Conservation (phyloP, 2,329 filamentous ascomycete genomes). For the Cryphonectria nitschkei region DNA sequence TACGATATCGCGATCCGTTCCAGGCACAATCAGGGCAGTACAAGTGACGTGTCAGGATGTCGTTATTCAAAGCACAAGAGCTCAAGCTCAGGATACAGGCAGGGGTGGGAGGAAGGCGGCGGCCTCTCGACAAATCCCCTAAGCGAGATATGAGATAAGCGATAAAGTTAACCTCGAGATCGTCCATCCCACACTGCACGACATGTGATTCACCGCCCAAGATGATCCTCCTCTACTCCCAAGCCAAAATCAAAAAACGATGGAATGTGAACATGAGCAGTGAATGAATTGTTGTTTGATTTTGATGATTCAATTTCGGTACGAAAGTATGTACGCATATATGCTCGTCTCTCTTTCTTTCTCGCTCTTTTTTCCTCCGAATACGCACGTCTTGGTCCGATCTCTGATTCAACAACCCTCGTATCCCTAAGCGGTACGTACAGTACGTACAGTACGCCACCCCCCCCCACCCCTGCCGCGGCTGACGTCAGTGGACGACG, state of each 20-base stretch:
- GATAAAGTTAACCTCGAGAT: neutral
- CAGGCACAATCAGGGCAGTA: neutral
- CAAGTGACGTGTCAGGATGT: slow-evolving; percentile 5
- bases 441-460: neutral
- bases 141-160: neutral
- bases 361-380: too few relatives aligned
- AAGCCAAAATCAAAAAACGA: neutral
- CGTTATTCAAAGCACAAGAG: neutral
- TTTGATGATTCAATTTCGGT: too few relatives aligned
- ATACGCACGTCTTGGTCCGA: too few relatives aligned
- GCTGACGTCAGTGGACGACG: slow-evolving; percentile 24
- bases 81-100: neutral
- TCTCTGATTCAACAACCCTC: too few relatives aligned
- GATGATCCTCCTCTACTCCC: neutral
- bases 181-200: neutral
- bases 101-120: neutral
- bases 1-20: neutral
- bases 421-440: neutral
- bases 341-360: too few relatives aligned
- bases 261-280: neutral
- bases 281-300: too few relatives aligned
- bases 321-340: too few relatives aligned
- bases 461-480: neutral
- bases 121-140: neutral
- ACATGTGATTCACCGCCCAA: neutral